Percentiles rank a stretch among this genome's conserved stretches.
These are phyloP conservation scores for Botrytis porri DNA, from an alignment of 2,329 filamentous ascomycete genomes.

Conservation along the genomic window DNA sequence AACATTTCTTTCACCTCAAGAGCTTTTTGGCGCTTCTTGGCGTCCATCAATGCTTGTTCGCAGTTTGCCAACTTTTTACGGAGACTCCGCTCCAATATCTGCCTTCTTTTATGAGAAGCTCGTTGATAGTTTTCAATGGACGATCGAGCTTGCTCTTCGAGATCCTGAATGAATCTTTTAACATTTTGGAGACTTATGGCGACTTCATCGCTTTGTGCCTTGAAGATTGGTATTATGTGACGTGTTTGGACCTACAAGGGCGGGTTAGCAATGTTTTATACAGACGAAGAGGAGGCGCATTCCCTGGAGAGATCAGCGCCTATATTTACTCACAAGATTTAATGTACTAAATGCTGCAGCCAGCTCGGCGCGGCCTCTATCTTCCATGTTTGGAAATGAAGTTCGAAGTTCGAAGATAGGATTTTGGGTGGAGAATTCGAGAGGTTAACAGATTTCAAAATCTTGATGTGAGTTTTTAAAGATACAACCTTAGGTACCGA, in stretches of 20 bases:
- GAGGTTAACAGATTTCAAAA: not conserved
- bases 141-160: not conserved
- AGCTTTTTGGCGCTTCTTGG: not conserved
- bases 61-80: accelerated
- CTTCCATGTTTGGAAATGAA: not conserved
- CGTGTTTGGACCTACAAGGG: not conserved
- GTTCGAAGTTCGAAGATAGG: not conserved
- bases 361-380: accelerated
- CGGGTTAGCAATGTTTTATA: accelerated
- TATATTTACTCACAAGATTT: not conserved
- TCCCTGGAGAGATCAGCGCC: too few relatives aligned
- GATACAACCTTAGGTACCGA: accelerated
- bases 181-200: not conserved
- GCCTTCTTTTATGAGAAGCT: not conserved
- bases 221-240: not conserved
- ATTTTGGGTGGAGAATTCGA: not conserved
- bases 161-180: accelerated
- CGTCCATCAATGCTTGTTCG: not conserved
- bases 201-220: not conserved
- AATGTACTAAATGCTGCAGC: accelerated
- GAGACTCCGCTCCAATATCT: not conserved
- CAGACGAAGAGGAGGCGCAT: not conserved
- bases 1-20: accelerated
- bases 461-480: not conserved
- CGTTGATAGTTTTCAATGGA: not conserved